These are phyloP conservation scores for Neurospora sp. DNA, from an alignment of 495 filamentous ascomycete species.

Conservation along the genomic window DNA sequence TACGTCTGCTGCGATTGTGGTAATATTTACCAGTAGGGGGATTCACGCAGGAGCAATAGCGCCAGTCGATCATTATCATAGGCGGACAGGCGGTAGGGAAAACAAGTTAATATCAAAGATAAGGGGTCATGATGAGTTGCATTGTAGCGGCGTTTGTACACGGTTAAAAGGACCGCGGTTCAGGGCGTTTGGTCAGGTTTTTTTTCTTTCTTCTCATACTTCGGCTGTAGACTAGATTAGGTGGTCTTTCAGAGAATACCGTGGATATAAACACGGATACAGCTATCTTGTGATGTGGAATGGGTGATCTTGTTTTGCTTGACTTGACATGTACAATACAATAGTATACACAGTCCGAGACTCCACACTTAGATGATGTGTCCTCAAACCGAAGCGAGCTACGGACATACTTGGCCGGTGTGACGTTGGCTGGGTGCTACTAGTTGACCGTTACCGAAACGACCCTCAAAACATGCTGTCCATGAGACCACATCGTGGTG, in stretches of 20 bases:
- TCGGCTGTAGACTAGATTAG: not conserved
- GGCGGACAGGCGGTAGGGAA: not conserved
- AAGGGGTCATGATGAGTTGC: not conserved
- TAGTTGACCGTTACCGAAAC: too few relatives aligned
- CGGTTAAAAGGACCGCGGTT: not conserved
- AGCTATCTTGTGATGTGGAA: not conserved
- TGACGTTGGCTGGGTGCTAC: not conserved
- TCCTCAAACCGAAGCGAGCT: not conserved
- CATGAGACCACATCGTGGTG: too few relatives aligned
- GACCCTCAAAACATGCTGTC: too few relatives aligned
- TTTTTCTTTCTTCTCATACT: not conserved
- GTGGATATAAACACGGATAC: not conserved
- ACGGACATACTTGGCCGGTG: not conserved
- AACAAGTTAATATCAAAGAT: not conserved
- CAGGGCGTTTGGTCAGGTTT: not conserved
- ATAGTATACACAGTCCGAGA: not conserved
- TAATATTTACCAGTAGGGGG: slow-evolving; percentile 58
- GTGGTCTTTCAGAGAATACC: not conserved
- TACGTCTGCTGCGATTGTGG: slow-evolving; percentile 92
- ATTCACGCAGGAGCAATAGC: not conserved
- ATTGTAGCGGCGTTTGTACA: not conserved
- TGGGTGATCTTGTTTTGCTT: not conserved
- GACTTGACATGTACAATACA: not conserved
- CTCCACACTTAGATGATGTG: not conserved
- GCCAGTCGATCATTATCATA: not conserved